Percentiles rank a stretch among this genome's conserved stretches.
Evolutionary conservation across 345 rosid species (phyloP).

Genomic region (Stellera chamaejasme): DNA sequence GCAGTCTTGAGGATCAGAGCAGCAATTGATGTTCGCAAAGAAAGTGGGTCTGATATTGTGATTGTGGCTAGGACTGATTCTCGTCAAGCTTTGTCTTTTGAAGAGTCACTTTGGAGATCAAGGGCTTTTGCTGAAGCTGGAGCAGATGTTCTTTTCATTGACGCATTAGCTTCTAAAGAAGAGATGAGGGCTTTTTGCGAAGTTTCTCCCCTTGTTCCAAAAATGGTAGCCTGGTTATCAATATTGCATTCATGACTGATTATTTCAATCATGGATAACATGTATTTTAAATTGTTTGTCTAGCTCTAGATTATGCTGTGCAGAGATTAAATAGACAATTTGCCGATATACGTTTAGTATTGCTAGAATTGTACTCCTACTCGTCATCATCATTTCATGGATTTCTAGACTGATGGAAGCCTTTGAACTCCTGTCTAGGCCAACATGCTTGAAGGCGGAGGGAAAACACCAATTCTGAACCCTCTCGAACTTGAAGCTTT

Average conservation of each 20-base stretch:
- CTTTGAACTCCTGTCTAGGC: conserved; percentile 32
- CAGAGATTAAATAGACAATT: neutral
- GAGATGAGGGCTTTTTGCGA: conserved; percentile 94
- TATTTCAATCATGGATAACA: neutral
- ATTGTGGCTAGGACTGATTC: conserved; percentile 84
- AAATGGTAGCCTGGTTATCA: conserved; percentile 49
- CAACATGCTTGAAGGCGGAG: conserved; percentile 92
- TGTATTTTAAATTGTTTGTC: neutral
- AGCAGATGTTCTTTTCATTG: conserved; percentile 81
- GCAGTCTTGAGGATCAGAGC: conserved; percentile 78
- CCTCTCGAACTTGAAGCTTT: conserved; percentile 76
- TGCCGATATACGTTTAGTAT: too few species aligned
- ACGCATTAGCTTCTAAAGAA: conserved; percentile 72
- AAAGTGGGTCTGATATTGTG: conserved; percentile 66
- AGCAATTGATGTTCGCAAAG: conserved; percentile 81
- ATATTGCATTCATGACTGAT: conserved; percentile 4
- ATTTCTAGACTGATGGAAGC: conserved; percentile 11
- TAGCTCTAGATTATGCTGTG: neutral
- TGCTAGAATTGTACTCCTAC: neutral
- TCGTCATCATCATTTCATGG: neutral
- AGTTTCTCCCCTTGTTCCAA: conserved; percentile 68
- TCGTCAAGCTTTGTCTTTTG: conserved; percentile 70
- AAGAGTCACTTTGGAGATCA: conserved; percentile 77
- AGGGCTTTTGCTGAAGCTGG: conserved; percentile 94
- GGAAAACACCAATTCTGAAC: conserved; percentile 63